Conservation (phyloP, 1,284 basidiomycete genomes). For the Trametes pubescens region DNA sequence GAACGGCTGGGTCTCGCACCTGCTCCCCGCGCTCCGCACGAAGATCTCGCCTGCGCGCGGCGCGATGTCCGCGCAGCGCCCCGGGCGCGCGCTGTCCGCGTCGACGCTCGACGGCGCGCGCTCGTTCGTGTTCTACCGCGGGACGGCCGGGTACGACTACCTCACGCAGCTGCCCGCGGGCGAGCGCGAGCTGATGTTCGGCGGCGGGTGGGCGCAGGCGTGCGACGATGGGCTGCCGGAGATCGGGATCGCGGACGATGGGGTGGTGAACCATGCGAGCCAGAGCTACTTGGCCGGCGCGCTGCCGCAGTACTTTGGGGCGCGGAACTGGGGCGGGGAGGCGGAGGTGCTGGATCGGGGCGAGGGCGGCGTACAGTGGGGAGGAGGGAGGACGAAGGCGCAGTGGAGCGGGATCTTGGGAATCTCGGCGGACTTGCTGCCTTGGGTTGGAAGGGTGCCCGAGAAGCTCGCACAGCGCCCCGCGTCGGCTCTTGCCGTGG, state of each 20-base stretch:
- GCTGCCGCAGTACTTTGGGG: conserved; percentile 54
- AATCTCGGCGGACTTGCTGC: conserved; percentile 51
- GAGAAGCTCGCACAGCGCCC: conserved; percentile 46
- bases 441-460: conserved; percentile 57
- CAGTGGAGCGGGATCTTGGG: conserved; percentile 64
- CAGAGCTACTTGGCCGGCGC: conserved; percentile 50
- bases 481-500: conserved; percentile 26
- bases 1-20: conserved; percentile 78
- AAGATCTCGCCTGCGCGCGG: conserved; percentile 65
- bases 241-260: conserved; percentile 54
- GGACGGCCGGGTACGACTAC: conserved; percentile 67
- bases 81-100: conserved; percentile 46
- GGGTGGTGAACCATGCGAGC: conserved; percentile 43
- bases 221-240: conserved; percentile 47
- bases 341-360: conserved; percentile 12
- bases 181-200: conserved; percentile 69
- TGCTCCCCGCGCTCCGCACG: conserved; percentile 56
- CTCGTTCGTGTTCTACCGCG: conserved; percentile 67
- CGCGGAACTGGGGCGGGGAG: conserved; percentile 50
- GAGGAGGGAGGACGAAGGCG: conserved; percentile 51
- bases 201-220: conserved; percentile 53
- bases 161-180: conserved; percentile 69
- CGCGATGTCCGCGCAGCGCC: conserved; percentile 72
- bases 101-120: conserved; percentile 48
- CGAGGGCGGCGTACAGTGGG: conserved; percentile 41